Percentiles rank a stretch among this genome's conserved stretches.
phyloP scores from a whole-genome alignment of 768 basidiomycete species.

The Phanerodontia chrysosporium region DNA sequence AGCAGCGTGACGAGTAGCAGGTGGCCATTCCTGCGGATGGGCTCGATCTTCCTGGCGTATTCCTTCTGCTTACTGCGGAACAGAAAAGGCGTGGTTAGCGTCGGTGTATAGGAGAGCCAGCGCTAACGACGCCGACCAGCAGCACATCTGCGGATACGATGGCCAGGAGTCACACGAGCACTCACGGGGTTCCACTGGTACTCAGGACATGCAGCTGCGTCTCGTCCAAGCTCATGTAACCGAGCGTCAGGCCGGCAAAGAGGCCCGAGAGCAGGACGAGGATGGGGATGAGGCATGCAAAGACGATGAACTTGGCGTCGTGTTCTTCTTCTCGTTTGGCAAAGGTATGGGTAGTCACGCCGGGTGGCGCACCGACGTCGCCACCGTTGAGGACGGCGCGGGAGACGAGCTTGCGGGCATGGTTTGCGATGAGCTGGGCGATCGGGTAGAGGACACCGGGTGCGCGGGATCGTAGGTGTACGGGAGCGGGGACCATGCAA shows the following conservation, averaged over 20 bases:
- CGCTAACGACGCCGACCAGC: too few species aligned
- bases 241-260: conserved; percentile 82
- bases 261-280: conserved; percentile 74
- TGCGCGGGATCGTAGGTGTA: conserved; percentile 5
- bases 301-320: conserved; percentile 31
- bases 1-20: conserved; percentile 75
- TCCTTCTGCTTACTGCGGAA: conserved; percentile 58
- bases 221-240: conserved; percentile 86
- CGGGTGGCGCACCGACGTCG: neutral
- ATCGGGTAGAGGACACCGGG: conserved; percentile 8
- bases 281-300: conserved; percentile 61
- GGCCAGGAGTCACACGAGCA: conserved; percentile 13
- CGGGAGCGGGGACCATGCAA: conserved; percentile 14
- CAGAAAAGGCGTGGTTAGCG: neutral
- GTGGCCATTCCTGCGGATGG: conserved; percentile 77
- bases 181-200: conserved; percentile 74
- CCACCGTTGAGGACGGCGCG: neutral
- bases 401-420: conserved; percentile 11
- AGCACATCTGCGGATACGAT: neutral
- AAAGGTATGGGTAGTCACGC: conserved; percentile 19
- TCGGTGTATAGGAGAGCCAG: neutral
- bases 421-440: conserved; percentile 5
- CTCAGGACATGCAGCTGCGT: conserved; percentile 82
- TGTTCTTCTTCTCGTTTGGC: conserved; percentile 23
- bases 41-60: conserved; percentile 76